A percentile compares a stretch with the other conserved stretches of the same genome.
Conservation (phyloP, 495 filamentous ascomycete species). For the Podospora australis region DNA sequence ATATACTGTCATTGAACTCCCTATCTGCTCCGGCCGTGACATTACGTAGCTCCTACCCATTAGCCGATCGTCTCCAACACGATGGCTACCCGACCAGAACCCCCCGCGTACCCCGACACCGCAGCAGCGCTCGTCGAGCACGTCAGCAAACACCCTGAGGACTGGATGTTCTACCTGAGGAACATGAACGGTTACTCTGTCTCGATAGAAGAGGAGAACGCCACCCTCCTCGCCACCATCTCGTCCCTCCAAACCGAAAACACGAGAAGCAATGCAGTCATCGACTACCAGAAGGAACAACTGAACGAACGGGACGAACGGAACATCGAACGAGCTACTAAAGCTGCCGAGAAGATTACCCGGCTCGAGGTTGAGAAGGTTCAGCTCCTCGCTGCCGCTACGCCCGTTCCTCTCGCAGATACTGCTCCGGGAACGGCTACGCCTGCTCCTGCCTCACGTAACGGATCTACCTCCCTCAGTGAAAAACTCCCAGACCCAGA, state of each 20-base stretch:
- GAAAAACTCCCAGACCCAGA: not conserved
- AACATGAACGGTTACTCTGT: not conserved
- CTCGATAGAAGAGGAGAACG: not conserved
- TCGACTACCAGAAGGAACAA: not conserved
- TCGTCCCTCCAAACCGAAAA: not conserved
- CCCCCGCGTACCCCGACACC: not conserved
- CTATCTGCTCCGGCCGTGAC: not conserved
- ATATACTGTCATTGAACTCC: not conserved
- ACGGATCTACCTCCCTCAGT: not conserved
- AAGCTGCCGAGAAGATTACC: not conserved
- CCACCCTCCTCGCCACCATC: not conserved
- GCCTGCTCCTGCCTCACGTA: not conserved
- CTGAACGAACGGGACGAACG: not conserved
- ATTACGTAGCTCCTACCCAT: not conserved
- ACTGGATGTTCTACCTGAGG: not conserved
- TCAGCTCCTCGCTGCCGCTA: not conserved
- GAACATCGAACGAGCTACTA: too few relatives aligned
- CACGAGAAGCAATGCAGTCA: not conserved
- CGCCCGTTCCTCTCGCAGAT: not conserved
- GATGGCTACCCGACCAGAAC: not conserved
- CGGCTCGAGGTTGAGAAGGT: not conserved
- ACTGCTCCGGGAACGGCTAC: not conserved
- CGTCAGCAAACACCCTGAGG: not conserved
- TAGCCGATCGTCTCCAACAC: not conserved
- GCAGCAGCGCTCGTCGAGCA: not conserved